Percentiles rank a stretch among this genome's conserved stretches.
These are phyloP conservation scores for Eimeria necatrix DNA, from an alignment of 169 alveolate genomes.

Conservation along the genomic window DNA sequence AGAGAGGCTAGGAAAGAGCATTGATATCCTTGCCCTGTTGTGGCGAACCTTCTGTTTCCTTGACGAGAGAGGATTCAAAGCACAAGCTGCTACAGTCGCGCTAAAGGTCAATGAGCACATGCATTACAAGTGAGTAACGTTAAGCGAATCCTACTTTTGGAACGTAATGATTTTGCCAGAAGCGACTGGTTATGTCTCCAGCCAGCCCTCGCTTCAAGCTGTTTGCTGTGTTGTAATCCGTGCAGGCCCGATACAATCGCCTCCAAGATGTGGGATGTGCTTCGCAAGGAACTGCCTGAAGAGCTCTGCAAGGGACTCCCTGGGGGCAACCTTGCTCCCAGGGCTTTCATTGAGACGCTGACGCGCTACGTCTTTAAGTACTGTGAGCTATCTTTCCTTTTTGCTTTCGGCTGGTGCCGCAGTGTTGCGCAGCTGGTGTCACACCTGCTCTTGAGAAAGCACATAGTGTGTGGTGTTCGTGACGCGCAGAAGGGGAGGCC, in stretches of 20 bases:
- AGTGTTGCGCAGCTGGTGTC: too few species aligned
- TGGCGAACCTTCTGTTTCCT: constrained; percentile 85
- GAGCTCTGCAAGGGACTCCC: constrained; percentile 54
- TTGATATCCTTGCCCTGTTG: constrained; percentile 85
- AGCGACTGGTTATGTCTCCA: background rate
- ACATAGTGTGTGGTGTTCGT: background rate
- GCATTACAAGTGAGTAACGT: constrained; percentile 89
- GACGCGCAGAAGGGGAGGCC: too few species aligned
- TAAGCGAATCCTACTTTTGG: background rate
- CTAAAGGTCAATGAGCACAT: constrained; percentile 89
- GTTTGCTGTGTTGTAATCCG: background rate
- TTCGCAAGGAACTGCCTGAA: constrained; percentile 71
- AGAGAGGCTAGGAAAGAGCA: constrained; percentile 78
- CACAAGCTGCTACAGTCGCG: constrained; percentile 87
- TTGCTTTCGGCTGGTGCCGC: too few species aligned
- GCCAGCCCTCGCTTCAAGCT: background rate
- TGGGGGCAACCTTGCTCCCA: constrained; percentile 37
- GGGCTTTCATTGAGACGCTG: constrained; percentile 64
- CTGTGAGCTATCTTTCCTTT: constrained; percentile 25
- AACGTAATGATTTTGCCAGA: background rate
- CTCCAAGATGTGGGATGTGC: constrained; percentile 74
- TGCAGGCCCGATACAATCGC: constrained; percentile 79
- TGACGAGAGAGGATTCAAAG: constrained; percentile 84
- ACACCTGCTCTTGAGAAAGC: background rate
- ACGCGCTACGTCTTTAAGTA: constrained; percentile 65